Evolutionary conservation across 139 green algal genomes (phyloP).

Genomic region (Auxenochlorella pyrenoidosa): DNA sequence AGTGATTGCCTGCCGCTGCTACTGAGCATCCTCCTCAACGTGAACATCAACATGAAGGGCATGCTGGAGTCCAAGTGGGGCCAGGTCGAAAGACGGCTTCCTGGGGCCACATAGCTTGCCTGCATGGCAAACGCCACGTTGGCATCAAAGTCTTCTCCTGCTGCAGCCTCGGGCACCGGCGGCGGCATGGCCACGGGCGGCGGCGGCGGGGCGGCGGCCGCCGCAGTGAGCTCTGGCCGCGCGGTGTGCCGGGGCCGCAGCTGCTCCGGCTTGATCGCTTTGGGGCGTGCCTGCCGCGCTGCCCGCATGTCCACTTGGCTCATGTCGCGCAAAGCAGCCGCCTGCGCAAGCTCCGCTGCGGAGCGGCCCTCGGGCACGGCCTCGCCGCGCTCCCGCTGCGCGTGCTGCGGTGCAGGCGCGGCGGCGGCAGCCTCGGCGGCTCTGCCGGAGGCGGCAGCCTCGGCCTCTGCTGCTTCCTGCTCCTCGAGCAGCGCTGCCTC

Average conservation of each 20-base stretch:
- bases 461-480: not conserved
- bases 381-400: not conserved
- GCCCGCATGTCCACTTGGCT: constrained; percentile 23
- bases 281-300: not conserved
- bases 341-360: not conserved
- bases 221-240: constrained; percentile 23
- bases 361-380: not conserved
- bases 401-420: not conserved
- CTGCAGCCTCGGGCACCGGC: not conserved
- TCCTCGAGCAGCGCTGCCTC: not conserved
- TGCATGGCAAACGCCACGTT: constrained; percentile 29
- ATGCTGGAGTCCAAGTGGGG: too few relatives aligned
- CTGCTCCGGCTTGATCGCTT: not conserved
- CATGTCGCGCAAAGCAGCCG: constrained; percentile 11
- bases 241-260: constrained; percentile 29
- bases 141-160: constrained; percentile 22
- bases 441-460: not conserved
- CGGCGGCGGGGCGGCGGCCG: not conserved
- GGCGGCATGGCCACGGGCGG: constrained; percentile 16
- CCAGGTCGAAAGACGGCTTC: too few relatives aligned
- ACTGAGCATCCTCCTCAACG: too few relatives aligned
- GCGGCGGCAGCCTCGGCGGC: not conserved
- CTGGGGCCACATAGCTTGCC: not conserved
- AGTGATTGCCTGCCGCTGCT: too few relatives aligned
- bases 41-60: too few relatives aligned